phyloP scores from a whole-genome alignment of 2,329 filamentous ascomycete genomes.

The Madurella fahalii region DNA sequence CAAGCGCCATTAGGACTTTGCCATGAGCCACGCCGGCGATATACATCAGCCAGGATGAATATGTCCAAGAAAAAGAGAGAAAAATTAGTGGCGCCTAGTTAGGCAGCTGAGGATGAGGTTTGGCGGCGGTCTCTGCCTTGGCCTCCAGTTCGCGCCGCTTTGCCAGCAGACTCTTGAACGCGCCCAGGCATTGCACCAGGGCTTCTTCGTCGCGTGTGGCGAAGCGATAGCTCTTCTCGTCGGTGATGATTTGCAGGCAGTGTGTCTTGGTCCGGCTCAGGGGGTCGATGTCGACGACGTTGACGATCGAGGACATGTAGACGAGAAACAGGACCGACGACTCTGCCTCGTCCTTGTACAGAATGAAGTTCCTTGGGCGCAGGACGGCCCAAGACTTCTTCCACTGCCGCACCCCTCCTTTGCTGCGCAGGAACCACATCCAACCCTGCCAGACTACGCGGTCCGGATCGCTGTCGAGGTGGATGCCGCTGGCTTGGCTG shows the following conservation, averaged over 20 bases:
- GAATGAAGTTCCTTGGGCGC: constrained; percentile 74
- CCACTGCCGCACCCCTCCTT: constrained; percentile 83
- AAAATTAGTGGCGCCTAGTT: constrained; percentile 4
- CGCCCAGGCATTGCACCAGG: constrained; percentile 79
- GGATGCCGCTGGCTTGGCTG: constrained; percentile 59
- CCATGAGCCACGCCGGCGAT: neutral
- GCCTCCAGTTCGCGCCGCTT: constrained; percentile 62
- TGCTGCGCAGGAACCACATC: constrained; percentile 78
- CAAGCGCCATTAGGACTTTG: neutral
- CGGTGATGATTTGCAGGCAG: constrained; percentile 89
- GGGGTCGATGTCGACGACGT: constrained; percentile 88
- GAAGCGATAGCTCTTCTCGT: constrained; percentile 80
- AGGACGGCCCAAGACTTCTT: constrained; percentile 92
- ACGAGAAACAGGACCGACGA: constrained; percentile 83
- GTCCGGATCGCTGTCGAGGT: constrained; percentile 65
- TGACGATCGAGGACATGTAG: constrained; percentile 72
- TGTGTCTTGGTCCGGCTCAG: constrained; percentile 77
- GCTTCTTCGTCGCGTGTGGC: constrained; percentile 76
- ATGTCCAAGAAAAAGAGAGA: constrained; percentile 10
- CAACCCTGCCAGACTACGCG: constrained; percentile 93
- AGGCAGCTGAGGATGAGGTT: constrained; percentile 7
- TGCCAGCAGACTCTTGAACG: constrained; percentile 79
- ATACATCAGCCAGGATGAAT: neutral
- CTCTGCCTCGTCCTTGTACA: constrained; percentile 92
- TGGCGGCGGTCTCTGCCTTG: constrained; percentile 36